A percentile compares a stretch with the other conserved stretches of the same genome.
These are phyloP conservation scores for Flaveria floridana DNA, from an alignment of 140 eudicot genomes.

Conservation along the genomic window DNA sequence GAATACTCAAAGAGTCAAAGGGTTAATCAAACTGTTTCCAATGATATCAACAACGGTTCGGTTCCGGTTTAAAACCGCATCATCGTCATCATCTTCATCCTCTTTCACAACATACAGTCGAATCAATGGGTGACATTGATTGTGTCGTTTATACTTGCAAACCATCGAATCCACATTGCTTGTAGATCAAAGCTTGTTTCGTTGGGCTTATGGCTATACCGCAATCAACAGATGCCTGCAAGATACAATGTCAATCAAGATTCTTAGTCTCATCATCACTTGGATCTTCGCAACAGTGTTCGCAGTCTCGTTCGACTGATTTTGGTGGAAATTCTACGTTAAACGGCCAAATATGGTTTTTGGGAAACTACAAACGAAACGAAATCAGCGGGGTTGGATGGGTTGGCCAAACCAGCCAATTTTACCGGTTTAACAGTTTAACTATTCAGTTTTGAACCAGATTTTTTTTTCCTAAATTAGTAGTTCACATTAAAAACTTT, in stretches of 20 bases:
- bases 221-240: slow-evolving; percentile 86
- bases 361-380: too few relatives aligned
- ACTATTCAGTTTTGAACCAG: too few relatives aligned
- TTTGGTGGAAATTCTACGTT: too few relatives aligned
- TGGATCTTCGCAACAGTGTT: background rate
- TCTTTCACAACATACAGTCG: background rate
- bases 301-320: too few relatives aligned
- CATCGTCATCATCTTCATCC: slow-evolving; percentile 5
- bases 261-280: background rate
- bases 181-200: slow-evolving; percentile 67
- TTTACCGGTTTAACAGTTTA: too few relatives aligned
- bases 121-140: background rate
- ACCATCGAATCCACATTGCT: slow-evolving; percentile 88
- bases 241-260: slow-evolving; percentile 1
- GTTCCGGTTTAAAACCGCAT: background rate
- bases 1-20: background rate
- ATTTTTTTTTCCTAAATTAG: too few relatives aligned
- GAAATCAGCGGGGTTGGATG: too few relatives aligned
- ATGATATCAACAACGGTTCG: slow-evolving; percentile 12
- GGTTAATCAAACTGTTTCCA: slow-evolving; percentile 10
- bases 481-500: too few relatives aligned
- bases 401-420: too few relatives aligned
- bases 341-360: too few relatives aligned
- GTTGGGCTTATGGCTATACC: slow-evolving; percentile 78
- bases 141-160: slow-evolving; percentile 49